Conservation (phyloP, 352 stramenopile genomes). For the Hyphochytrium catenoides region DNA sequence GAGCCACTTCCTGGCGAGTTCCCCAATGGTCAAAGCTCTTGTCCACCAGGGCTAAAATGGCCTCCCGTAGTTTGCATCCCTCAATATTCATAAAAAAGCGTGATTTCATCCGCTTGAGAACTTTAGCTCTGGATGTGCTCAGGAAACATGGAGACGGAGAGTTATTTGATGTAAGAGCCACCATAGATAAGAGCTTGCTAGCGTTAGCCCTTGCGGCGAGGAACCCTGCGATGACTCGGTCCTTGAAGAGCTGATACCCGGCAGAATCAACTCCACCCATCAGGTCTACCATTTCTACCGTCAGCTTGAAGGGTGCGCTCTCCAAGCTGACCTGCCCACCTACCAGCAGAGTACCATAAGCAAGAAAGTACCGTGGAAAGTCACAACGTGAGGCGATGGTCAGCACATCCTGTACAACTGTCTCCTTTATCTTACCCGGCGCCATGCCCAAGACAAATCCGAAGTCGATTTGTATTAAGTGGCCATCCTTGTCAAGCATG, state of each 20-base stretch:
- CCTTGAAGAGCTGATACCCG: conserved; percentile 57
- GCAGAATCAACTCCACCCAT: conserved; percentile 41
- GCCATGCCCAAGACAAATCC: conserved; percentile 83
- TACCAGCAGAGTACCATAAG: too few species aligned
- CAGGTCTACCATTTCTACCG: conserved; percentile 76
- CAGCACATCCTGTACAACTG: too few species aligned
- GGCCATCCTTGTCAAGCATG: conserved; percentile 60
- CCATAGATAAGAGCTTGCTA: conserved; percentile 63
- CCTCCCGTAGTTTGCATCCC: too few species aligned
- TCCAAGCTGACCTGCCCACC: conserved; percentile 77
- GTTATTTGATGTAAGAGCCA: conserved; percentile 60
- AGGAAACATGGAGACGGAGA: conserved; percentile 72
- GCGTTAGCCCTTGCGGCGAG: conserved; percentile 44
- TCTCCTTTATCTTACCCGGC: too few species aligned
- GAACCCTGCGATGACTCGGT: conserved; percentile 69
- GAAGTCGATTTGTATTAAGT: conserved; percentile 91
- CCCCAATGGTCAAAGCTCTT: conserved; percentile 36
- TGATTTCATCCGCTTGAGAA: too few species aligned
- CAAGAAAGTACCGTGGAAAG: too few species aligned
- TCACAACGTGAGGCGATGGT: too few species aligned
- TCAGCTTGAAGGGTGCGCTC: conserved; percentile 84
- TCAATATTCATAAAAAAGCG: too few species aligned
- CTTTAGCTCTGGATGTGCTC: too few species aligned
- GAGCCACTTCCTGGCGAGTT: too few species aligned
- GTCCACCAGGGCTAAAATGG: conserved; percentile 21